These are phyloP conservation scores for Termitomyces sp. DNA, from an alignment of 768 basidiomycete genomes.

Conservation along the genomic window DNA sequence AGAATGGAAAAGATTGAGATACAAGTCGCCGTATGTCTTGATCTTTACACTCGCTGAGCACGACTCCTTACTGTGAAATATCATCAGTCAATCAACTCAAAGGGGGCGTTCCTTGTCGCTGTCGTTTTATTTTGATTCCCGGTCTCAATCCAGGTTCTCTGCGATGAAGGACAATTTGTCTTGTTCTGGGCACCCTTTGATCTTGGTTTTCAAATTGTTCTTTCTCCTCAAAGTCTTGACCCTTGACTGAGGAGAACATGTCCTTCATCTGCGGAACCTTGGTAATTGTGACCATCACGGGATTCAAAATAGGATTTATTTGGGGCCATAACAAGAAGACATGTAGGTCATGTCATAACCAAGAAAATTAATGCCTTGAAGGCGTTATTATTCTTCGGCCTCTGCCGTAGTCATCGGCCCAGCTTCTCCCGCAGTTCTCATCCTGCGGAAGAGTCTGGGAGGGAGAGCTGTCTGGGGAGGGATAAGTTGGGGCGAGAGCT, in stretches of 20 bases:
- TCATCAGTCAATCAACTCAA: neutral
- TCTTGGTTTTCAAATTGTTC: neutral
- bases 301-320: neutral
- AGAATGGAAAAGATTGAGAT: neutral
- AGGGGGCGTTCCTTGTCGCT: neutral
- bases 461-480: no score
- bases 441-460: no score
- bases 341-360: no score
- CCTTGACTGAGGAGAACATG: neutral
- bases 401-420: neutral
- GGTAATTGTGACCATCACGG: neutral
- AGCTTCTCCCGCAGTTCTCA: no score
- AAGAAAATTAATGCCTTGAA: neutral
- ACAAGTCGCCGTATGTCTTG: neutral
- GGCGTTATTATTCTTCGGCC: neutral
- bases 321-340: neutral
- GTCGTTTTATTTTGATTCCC: neutral
- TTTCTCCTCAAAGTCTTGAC: neutral
- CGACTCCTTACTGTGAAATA: neutral
- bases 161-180: neutral
- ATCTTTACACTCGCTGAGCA: neutral
- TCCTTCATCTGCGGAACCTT: neutral
- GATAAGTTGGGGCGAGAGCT: no score
- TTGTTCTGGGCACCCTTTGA: neutral
- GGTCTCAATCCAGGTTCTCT: neutral